Percentiles rank a stretch among this genome's conserved stretches.
These are phyloP conservation scores for Retiboletus flavoniger DNA, from an alignment of 1,284 basidiomycete genomes.

Conservation along the genomic window DNA sequence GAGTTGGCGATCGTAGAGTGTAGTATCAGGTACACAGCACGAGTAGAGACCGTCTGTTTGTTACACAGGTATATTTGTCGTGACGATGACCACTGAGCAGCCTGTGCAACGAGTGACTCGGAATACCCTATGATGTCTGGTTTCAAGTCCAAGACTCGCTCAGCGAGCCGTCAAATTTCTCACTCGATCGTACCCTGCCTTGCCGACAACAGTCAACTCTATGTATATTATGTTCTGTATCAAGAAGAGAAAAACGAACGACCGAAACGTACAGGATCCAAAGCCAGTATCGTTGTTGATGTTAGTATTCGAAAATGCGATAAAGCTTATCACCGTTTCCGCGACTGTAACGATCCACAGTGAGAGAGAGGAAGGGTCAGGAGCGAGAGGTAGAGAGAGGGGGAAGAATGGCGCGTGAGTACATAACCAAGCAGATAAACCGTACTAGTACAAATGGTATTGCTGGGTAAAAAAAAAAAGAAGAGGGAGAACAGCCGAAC, in stretches of 20 bases:
- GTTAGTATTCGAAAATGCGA: neutral
- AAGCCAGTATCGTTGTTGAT: neutral
- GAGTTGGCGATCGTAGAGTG: too few relatives aligned
- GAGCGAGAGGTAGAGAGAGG: neutral
- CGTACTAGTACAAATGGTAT: slow-evolving; percentile 29
- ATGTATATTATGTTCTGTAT: neutral
- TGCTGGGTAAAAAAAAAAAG: slow-evolving; percentile 13
- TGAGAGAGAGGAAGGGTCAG: too few relatives aligned
- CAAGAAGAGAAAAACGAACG: neutral
- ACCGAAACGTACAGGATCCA: neutral
- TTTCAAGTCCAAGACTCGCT: too few relatives aligned
- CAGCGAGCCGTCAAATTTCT: too few relatives aligned
- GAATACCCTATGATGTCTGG: too few relatives aligned
- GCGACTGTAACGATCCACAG: neutral
- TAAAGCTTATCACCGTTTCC: neutral
- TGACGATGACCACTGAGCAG: too few relatives aligned
- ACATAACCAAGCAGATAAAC: slow-evolving; percentile 26
- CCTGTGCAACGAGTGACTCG: too few relatives aligned
- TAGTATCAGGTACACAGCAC: too few relatives aligned
- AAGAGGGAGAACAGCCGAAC: neutral
- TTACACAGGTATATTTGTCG: too few relatives aligned
- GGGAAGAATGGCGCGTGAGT: neutral
- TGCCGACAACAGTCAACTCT: too few relatives aligned
- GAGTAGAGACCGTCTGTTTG: too few relatives aligned
- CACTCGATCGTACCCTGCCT: too few relatives aligned